These are phyloP conservation scores for Pythium dissimile DNA, from an alignment of 352 stramenopile genomes.

Conservation along the genomic window DNA sequence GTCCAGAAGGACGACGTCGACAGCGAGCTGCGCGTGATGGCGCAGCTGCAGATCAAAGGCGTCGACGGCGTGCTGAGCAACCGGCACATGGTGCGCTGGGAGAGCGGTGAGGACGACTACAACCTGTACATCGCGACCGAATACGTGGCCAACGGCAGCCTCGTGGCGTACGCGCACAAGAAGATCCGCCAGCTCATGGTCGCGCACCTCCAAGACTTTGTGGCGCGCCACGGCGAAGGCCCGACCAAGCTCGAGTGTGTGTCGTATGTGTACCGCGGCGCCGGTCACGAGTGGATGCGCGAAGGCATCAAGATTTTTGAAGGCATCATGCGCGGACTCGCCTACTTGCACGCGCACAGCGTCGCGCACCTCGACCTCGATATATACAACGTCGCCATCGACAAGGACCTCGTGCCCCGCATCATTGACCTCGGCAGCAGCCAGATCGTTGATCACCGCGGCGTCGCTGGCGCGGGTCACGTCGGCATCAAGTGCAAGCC, in stretches of 20 bases:
- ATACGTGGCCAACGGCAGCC: constrained; percentile 74
- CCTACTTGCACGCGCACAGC: constrained; percentile 75
- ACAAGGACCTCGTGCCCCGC: constrained; percentile 43
- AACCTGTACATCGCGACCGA: constrained; percentile 86
- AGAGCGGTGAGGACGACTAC: constrained; percentile 58
- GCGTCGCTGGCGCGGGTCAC: constrained; percentile 48
- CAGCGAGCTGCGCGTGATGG: constrained; percentile 79
- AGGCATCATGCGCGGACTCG: constrained; percentile 60
- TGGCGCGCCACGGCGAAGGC: constrained; percentile 44
- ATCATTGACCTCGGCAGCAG: constrained; percentile 82
- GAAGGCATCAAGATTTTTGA: constrained; percentile 68
- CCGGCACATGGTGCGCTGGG: constrained; percentile 75
- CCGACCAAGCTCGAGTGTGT: constrained; percentile 80
- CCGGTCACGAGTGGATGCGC: constrained; percentile 76
- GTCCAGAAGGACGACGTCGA: constrained; percentile 79
- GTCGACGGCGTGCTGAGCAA: constrained; percentile 70
- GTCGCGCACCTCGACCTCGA: constrained; percentile 81
- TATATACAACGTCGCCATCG: constrained; percentile 84
- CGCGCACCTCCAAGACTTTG: constrained; percentile 66
- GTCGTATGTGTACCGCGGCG: constrained; percentile 68
- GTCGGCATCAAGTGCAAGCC: constrained; percentile 85
- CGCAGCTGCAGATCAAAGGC: constrained; percentile 68
- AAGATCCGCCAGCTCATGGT: constrained; percentile 68
- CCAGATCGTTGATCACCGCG: constrained; percentile 71
- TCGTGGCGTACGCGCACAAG: constrained; percentile 69